These are phyloP conservation scores for Aspergillus fischeri DNA, from an alignment of 2,329 filamentous ascomycete species.

Conservation along the genomic window DNA sequence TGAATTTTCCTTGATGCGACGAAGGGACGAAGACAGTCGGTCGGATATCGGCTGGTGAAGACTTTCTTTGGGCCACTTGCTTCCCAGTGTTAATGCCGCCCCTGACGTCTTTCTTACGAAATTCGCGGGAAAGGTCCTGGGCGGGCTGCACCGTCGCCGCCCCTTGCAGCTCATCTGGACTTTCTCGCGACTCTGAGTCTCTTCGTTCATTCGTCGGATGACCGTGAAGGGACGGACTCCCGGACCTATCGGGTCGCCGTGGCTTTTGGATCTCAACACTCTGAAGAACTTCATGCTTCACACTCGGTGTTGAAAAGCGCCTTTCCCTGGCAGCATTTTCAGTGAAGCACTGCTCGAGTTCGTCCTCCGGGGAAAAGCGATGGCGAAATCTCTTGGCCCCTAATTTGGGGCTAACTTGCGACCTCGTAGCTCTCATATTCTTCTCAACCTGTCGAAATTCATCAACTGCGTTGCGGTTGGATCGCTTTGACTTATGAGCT, in stretches of 20 bases:
- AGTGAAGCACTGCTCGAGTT: slow-evolving; percentile 23
- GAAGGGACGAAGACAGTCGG: slow-evolving; percentile 24
- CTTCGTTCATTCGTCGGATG: slow-evolving; percentile 5
- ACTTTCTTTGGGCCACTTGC: slow-evolving; percentile 5
- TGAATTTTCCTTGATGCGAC: slow-evolving; percentile 7
- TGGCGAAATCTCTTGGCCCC: slow-evolving; percentile 2
- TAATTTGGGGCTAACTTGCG: slow-evolving; percentile 1
- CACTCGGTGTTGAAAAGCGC: slow-evolving; percentile 8
- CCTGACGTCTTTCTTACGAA: slow-evolving; percentile 5
- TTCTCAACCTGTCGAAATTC: slow-evolving; percentile 23
- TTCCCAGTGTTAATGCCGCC: slow-evolving; percentile 3
- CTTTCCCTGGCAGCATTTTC: slow-evolving; percentile 21
- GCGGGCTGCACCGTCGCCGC: slow-evolving; percentile 26
- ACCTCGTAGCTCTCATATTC: slow-evolving; percentile 5
- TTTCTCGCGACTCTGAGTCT: slow-evolving; percentile 25
- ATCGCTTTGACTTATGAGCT: slow-evolving; percentile 2
- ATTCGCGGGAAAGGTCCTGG: slow-evolving; percentile 8
- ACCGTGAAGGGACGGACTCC: background rate
- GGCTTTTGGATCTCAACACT: slow-evolving; percentile 16
- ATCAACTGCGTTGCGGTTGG: background rate
- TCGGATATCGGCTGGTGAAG: slow-evolving; percentile 32
- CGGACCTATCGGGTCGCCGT: background rate
- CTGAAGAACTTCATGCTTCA: slow-evolving; percentile 6
- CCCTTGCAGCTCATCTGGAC: slow-evolving; percentile 39
- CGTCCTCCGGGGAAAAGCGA: slow-evolving; percentile 7